Evolutionary conservation across 108 stramenopile genomes (phyloP).

Genomic region (Phaeodactylum tricornutum): DNA sequence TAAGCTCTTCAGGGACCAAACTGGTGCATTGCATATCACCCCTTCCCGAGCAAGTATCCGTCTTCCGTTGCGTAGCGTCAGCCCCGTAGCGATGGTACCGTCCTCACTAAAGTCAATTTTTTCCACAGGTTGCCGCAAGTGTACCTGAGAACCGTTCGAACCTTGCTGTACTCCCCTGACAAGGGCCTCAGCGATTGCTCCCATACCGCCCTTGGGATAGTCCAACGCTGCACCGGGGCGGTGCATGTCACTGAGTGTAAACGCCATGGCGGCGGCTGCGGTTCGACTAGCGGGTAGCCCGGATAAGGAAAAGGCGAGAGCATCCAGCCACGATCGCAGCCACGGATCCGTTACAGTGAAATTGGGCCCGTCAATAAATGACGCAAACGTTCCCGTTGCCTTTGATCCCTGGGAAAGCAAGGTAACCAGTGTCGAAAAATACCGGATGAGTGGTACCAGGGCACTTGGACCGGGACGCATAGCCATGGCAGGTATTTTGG

Average conservation of each 20-base stretch:
- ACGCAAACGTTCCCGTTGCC: conserved; percentile 52
- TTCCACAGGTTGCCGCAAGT: conserved; percentile 53
- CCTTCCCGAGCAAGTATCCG: conserved; percentile 51
- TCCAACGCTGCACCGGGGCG: conserved; percentile 72
- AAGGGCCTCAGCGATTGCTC: conserved; percentile 74
- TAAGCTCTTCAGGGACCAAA: conserved; percentile 59
- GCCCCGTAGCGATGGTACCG: conserved; percentile 35
- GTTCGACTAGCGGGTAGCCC: conserved; percentile 83
- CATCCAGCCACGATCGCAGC: conserved; percentile 85
- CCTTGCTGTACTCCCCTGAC: conserved; percentile 79
- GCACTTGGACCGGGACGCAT: conserved; percentile 61
- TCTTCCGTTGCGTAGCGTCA: conserved; percentile 46
- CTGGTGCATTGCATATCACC: conserved; percentile 77
- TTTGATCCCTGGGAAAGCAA: conserved; percentile 55
- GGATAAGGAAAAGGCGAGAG: conserved; percentile 84
- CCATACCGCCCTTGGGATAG: conserved; percentile 82
- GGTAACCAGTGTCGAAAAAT: conserved; percentile 50
- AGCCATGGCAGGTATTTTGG: conserved; percentile 74
- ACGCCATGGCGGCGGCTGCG: conserved; percentile 87
- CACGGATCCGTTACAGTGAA: conserved; percentile 68
- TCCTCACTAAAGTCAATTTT: conserved; percentile 46
- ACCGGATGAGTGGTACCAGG: conserved; percentile 46
- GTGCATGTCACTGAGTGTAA: conserved; percentile 87
- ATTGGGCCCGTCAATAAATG: conserved; percentile 76
- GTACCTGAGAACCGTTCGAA: conserved; percentile 33